phyloP scores from a whole-genome alignment of 176 grass and related monocot genomes.

The Hyparrhenia diplandra region DNA sequence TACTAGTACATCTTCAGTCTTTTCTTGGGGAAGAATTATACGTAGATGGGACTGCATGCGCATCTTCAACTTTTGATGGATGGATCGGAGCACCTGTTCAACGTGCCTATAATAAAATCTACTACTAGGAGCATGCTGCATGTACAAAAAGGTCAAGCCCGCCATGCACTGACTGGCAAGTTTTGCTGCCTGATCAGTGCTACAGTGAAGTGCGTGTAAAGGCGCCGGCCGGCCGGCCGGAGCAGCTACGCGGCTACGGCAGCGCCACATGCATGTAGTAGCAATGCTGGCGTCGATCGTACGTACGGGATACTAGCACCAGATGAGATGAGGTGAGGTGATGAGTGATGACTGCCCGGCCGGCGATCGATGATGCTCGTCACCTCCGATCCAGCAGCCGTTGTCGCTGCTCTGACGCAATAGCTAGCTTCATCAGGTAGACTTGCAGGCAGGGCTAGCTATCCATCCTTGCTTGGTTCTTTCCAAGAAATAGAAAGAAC shows the following conservation, averaged over 20 bases:
- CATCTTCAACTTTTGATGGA: background rate
- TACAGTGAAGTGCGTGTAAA: background rate
- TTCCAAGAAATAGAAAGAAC: constrained; percentile 25
- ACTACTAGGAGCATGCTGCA: too few relatives aligned
- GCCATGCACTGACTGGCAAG: background rate
- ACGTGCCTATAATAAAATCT: background rate
- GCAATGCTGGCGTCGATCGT: too few relatives aligned
- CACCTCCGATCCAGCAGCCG: background rate
- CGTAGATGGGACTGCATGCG: too few relatives aligned
- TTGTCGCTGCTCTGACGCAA: background rate
- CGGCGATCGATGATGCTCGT: too few relatives aligned
- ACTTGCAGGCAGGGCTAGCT: background rate
- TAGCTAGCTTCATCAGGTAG: background rate
- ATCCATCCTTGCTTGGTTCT: constrained; percentile 5
- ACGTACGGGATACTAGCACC: too few relatives aligned
- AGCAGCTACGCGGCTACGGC: background rate
- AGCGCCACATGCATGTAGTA: background rate
- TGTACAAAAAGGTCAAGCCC: background rate
- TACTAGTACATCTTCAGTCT: too few relatives aligned
- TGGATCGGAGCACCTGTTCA: background rate
- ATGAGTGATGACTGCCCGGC: background rate
- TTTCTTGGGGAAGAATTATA: background rate
- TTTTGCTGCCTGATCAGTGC: background rate
- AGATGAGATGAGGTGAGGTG: background rate
- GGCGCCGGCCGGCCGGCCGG: background rate